A percentile compares a stretch with the other conserved stretches of the same genome.
Conservation (phyloP, 352 stramenopile species). For the Blastocystis sp. region DNA sequence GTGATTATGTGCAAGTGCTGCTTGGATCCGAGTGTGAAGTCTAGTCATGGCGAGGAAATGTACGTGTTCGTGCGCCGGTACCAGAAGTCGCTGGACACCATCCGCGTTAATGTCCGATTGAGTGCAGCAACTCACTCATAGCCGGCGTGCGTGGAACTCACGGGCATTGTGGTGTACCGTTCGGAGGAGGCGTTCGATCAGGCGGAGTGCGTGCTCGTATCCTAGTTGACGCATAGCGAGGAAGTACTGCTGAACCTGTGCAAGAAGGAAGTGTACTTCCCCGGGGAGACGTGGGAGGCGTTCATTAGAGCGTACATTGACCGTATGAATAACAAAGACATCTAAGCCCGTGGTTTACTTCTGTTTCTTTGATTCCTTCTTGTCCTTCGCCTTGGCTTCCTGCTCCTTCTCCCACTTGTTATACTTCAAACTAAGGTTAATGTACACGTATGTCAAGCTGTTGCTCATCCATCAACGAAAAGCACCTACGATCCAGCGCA, state of each 20-base stretch:
- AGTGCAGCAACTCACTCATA: not conserved
- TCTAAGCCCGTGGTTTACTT: slow-evolving; percentile 17
- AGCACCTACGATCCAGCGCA: slow-evolving; percentile 21
- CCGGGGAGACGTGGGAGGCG: not conserved
- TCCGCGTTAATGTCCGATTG: slow-evolving; percentile 21
- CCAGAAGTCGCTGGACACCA: slow-evolving; percentile 31
- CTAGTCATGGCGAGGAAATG: slow-evolving; percentile 42
- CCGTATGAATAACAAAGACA: slow-evolving; percentile 35
- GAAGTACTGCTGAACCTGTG: slow-evolving; percentile 48
- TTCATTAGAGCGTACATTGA: not conserved
- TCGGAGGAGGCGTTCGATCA: slow-evolving; percentile 41
- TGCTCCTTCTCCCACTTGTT: slow-evolving; percentile 34
- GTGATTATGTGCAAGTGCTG: slow-evolving; percentile 44
- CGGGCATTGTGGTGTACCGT: slow-evolving; percentile 55
- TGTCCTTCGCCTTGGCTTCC: slow-evolving; percentile 18
- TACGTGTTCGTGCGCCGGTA: slow-evolving; percentile 53
- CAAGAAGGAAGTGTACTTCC: slow-evolving; percentile 35
- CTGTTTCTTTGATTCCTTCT: slow-evolving; percentile 66
- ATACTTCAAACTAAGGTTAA: slow-evolving; percentile 37
- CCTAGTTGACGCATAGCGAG: not conserved
- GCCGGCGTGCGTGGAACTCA: slow-evolving; percentile 55
- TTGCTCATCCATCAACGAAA: not conserved
- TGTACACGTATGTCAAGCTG: slow-evolving; percentile 60
- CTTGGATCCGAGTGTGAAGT: not conserved
- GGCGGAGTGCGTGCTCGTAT: not conserved